Evolutionary conservation across 176 grass and related monocot species (phyloP), one percentile per base, ranked within the genome.

Genomic region (Aegilops sharonensis): DNA sequence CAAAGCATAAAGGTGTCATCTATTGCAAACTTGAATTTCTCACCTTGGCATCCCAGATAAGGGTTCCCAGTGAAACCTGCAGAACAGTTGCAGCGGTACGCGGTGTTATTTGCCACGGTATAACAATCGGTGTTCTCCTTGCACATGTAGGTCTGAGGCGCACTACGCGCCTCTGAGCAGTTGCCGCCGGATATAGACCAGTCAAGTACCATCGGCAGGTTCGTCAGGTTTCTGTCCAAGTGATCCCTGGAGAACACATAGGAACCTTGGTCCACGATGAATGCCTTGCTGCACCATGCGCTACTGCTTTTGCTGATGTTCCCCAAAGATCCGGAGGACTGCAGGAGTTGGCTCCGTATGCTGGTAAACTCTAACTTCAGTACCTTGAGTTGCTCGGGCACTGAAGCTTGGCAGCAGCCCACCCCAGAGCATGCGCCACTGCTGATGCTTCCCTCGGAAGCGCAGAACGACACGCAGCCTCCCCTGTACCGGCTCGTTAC

Each of bases 391-490:
- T 75, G 64, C 60, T 52, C 18, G 10, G 87, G 87, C 13, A 84
- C 68, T 1, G 87, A 79, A 10, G 81, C 35, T 37, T 89, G 87
- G 21, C 81, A 89, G 64, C 87, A 89, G 14, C 87, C 87, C 24
- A 69, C 78, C 3, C 87, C 87, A 10, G 79, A 81, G 71, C 87
- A 89, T 2, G 50, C 32, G 1, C 72, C 87, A 23, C 34, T 71
- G 9, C 18, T 21, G 69, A 89, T 84, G 81, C 69, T 84, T 73
- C 27, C 31, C 56, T 84, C 23, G 0, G 27, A 30, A 20, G 64
- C 39, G 20, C 87, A 88, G 60, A 88, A 83, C 5, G 87, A 83
- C 52, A 83, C 87, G 4, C 87, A 89, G 1, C 87, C 87, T 32
- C 75, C 52, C 17, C 5, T 2, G 42, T 48, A 9, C 18, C 2